phyloP scores from a whole-genome alignment of 148 eudicot species.

The Pouteria glomerata region DNA sequence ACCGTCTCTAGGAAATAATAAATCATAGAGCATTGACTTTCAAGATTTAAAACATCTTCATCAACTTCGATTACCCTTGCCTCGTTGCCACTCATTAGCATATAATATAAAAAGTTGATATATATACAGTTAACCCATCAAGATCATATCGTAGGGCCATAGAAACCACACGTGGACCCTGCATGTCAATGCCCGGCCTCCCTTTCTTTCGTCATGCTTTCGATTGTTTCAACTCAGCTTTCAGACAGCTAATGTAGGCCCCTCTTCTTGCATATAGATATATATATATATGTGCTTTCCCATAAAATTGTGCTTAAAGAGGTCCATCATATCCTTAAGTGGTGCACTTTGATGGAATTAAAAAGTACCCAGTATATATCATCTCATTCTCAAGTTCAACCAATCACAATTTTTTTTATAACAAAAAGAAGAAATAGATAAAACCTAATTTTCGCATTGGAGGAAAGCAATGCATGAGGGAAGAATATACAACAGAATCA shows the following conservation, averaged over 20 bases:
- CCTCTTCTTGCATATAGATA: too few species aligned
- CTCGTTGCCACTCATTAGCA: conserved; percentile 27
- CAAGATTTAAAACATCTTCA: conserved; percentile 18
- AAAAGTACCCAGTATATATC: conserved; percentile 1
- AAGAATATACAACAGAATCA: conserved; percentile 23
- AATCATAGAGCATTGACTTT: conserved; percentile 31
- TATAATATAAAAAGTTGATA: not conserved
- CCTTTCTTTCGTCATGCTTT: conserved; percentile 52
- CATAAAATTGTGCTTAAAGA: conserved; percentile 11
- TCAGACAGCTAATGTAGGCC: not conserved
- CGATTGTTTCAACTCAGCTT: conserved; percentile 38
- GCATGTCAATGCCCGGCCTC: not conserved
- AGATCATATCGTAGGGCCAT: not conserved
- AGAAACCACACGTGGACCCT: conserved; percentile 26
- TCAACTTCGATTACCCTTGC: conserved; percentile 28
- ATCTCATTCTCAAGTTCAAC: not conserved
- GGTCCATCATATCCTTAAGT: conserved; percentile 21
- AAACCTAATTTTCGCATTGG: conserved; percentile 2
- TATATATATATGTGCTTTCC: not conserved
- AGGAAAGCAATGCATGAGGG: conserved; percentile 38
- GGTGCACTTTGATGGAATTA: conserved; percentile 27
- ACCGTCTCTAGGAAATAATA: too few species aligned
- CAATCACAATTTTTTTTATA: not conserved
- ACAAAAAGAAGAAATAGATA: not conserved
- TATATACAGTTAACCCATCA: conserved; percentile 9